Percentiles rank a stretch among this genome's conserved stretches.
Conservation (phyloP, 805 yeast genomes). For the Lachancea dasiensis region DNA sequence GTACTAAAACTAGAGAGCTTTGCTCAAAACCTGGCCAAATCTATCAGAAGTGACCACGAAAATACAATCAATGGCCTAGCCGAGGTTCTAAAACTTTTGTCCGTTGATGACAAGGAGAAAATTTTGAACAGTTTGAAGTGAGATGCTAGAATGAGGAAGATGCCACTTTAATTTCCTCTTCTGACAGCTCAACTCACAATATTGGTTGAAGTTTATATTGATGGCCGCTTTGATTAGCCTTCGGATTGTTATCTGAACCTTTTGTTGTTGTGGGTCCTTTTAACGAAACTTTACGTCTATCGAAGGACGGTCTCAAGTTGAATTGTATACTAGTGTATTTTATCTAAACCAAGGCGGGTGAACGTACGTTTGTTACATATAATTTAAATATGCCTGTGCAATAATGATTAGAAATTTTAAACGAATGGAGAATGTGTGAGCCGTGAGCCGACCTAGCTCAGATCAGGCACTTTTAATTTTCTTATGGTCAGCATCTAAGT, state of each 20-base stretch:
- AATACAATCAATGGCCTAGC: constrained; percentile 49
- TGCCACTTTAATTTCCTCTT: neutral
- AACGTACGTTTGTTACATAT: too few relatives aligned
- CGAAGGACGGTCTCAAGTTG: too few relatives aligned
- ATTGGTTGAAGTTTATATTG: too few relatives aligned
- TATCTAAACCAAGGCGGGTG: too few relatives aligned
- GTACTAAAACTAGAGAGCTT: constrained; percentile 61
- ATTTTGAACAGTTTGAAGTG: constrained; percentile 29
- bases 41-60: constrained; percentile 50
- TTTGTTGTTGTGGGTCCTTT: too few relatives aligned
- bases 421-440: too few relatives aligned
- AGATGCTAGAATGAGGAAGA: neutral
- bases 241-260: too few relatives aligned
- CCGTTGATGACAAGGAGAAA: constrained; percentile 49
- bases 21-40: constrained; percentile 56
- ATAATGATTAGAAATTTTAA: neutral
- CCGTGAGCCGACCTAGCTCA: too few relatives aligned
- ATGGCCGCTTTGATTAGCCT: too few relatives aligned
- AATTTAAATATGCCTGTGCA: neutral
- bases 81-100: constrained; percentile 47
- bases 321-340: too few relatives aligned
- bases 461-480: constrained; percentile 6
- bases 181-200: too few relatives aligned
- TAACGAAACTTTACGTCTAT: too few relatives aligned
- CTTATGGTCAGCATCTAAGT: constrained; percentile 1